Evolutionary conservation across 306 rosid genomes (phyloP).

Genomic region (Bauhinia variegata): DNA sequence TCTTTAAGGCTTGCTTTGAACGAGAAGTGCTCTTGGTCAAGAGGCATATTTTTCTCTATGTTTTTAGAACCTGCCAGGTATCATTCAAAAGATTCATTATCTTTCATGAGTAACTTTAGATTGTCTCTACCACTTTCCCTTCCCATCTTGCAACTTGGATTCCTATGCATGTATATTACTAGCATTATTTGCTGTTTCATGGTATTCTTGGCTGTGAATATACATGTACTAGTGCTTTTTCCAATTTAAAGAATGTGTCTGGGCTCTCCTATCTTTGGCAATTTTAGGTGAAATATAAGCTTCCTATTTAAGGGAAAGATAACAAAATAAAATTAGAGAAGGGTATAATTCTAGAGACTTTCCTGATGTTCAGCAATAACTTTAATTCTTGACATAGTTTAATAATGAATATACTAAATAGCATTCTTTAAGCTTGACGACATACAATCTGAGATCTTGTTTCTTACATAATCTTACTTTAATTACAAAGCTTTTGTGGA

Average conservation of each 20-base stretch:
- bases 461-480: no score
- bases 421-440: slow-evolving; percentile 1
- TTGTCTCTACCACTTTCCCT: neutral
- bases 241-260: neutral
- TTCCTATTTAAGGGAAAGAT: neutral
- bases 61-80: slow-evolving; percentile 86
- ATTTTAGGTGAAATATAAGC: neutral
- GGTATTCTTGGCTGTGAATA: neutral
- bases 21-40: slow-evolving; percentile 65
- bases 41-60: slow-evolving; percentile 76
- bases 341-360: neutral
- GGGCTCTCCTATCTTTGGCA: neutral
- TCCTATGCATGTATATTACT: no score
- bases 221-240: neutral
- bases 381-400: neutral
- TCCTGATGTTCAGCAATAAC: neutral
- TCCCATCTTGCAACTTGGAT: neutral
- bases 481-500: no score
- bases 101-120: slow-evolving; percentile 10
- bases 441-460: neutral
- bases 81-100: slow-evolving; percentile 1
- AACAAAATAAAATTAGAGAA: no score
- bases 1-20: slow-evolving; percentile 65
- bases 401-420: neutral
- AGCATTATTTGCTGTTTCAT: neutral